phyloP scores from a whole-genome alignment of 805 yeast species.

The Yamadazyma paraphyllophila region DNA sequence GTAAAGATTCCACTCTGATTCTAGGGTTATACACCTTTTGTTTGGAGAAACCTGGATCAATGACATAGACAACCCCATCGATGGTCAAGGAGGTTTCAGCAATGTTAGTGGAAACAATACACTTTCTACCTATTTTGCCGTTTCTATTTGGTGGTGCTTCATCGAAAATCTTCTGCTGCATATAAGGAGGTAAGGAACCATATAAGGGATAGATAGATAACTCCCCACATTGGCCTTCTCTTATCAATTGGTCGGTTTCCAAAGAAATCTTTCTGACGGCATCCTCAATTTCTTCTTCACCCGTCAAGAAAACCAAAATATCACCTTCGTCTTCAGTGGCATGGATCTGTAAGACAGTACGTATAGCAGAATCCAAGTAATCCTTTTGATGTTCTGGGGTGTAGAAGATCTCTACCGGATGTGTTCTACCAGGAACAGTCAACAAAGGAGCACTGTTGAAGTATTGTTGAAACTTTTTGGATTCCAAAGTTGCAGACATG shows the following conservation, averaged over 20 bases:
- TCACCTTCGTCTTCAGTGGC: slow-evolving; percentile 96
- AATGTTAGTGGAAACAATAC: slow-evolving; percentile 88
- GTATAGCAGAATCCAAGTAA: slow-evolving; percentile 89
- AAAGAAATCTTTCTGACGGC: slow-evolving; percentile 85
- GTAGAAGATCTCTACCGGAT: slow-evolving; percentile 94
- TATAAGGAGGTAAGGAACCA: slow-evolving; percentile 95
- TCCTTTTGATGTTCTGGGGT: slow-evolving; percentile 97
- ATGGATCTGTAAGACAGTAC: slow-evolving; percentile 94
- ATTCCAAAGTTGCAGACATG: slow-evolving; percentile 98
- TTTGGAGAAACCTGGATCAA: slow-evolving; percentile 95
- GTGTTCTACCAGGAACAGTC: slow-evolving; percentile 98
- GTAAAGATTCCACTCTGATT: slow-evolving; percentile 88
- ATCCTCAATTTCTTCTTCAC: slow-evolving; percentile 98
- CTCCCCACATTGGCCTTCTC: slow-evolving; percentile 92
- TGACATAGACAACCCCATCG: slow-evolving; percentile 95
- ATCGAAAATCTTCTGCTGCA: slow-evolving; percentile 90
- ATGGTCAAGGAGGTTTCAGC: slow-evolving; percentile 98
- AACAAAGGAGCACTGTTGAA: slow-evolving; percentile 89
- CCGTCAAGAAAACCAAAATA: slow-evolving; percentile 80
- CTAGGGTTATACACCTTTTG: slow-evolving; percentile 97
- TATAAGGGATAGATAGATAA: slow-evolving; percentile 86
- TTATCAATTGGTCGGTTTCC: slow-evolving; percentile 83
- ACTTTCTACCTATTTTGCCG: slow-evolving; percentile 93
- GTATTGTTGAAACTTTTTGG: slow-evolving; percentile 89
- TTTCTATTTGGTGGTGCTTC: slow-evolving; percentile 80